Evolutionary conservation across 805 yeast species (phyloP), one percentile per base, ranked within the genome.

Genomic region (Clavispora phyllophila): DNA sequence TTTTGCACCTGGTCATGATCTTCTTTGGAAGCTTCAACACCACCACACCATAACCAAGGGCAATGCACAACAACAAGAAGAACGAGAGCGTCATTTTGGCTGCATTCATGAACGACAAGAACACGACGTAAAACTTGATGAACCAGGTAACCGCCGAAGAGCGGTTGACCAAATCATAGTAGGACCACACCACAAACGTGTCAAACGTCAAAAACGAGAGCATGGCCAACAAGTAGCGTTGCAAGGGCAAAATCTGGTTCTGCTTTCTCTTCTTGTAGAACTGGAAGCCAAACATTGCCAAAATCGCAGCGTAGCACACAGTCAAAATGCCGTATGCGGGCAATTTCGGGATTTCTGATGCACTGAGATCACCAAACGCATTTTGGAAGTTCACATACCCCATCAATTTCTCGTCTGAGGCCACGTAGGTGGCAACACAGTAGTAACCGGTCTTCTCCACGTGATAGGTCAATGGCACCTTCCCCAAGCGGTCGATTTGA

Each of bases 31-130:
- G 75, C 48, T 89, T 84, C 36, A 96, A 89, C 57, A 79, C 81
- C 39, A 93, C 98, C 37, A 93, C 89, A 48, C 98, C 97, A 65
- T 90, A 93, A 32, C 99, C 99, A 51, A 90, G 71, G 12, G 95
- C 76, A 43, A 93, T 91, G 54, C 88, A 83, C 50, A 91, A 71
- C 43, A 93, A 71, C 55, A 93, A 68, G 68, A 91, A 93, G 65
- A 91, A 84, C 7, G 96, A 86, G 61, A 88, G 87, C 0, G 96
- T 82, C 40, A 87, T 76, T 56, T 93, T 85, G 53, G 80, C 79
- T 1, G 96, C 80, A 59, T 88, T 87, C 61, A 91, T 66, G 25
- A 87, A 61, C 2, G 96, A 82, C 40, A 91, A 76, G 57, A 91
- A 77, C 8, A 79, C 79, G 75, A 88, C 76, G 65, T 89, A 87